Base-by-base conservation (phyloP, 2,329 filamentous ascomycete genomes). In the Trichophyton equinum region DNA sequence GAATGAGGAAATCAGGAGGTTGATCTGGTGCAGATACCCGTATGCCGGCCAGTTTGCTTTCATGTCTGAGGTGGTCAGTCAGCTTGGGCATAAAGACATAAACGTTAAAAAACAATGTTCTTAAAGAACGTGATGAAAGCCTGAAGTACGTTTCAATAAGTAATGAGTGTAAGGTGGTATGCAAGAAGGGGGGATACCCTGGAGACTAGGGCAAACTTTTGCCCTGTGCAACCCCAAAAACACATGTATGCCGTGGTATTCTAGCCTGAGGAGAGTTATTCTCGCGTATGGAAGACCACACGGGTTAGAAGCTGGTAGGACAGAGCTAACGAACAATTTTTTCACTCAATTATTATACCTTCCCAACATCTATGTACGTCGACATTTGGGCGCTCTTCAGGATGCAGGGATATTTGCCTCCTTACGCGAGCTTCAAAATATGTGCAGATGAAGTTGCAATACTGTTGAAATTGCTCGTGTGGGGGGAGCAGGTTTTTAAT, bases 401-500 rank as follows among this genome's bases (percentile, higher is more conserved):
- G 6, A 7, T 44, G n/a, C 15, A n/a, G 4, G 33, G 9, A 5
- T 18, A n/a, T 42, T 27, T 18, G 15, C 7, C 30, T 13, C 15
- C 25, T 42, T 40, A 57, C 40, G 8, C 18, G 13, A 38, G 8
- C 4, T 65, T 67, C 59, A 72, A 64, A 59, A 71, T 61, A 63
- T 72, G 65, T 4, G 73, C 73, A 9, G 74, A 76, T 4, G 73
- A 75, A 5, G 74, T 76, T 15, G 68, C 67, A 51, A 75, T 65
- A 59, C 70, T 65, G 30, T 69, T 62, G 60, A 67, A 72, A 53
- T n/a, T n/a, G n/a, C n/a, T n/a, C n/a, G n/a, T n/a, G n/a, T n/a
- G n/a, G n/a, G n/a, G n/a, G n/a, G n/a, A n/a, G n/a, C n/a, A n/a
- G n/a, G n/a, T n/a, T n/a, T n/a, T n/a, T 62, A 42, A 76, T 67